These are phyloP conservation scores for Corniculantispora saksenae DNA, from an alignment of 2,329 filamentous ascomycete genomes.

Conservation along the genomic window DNA sequence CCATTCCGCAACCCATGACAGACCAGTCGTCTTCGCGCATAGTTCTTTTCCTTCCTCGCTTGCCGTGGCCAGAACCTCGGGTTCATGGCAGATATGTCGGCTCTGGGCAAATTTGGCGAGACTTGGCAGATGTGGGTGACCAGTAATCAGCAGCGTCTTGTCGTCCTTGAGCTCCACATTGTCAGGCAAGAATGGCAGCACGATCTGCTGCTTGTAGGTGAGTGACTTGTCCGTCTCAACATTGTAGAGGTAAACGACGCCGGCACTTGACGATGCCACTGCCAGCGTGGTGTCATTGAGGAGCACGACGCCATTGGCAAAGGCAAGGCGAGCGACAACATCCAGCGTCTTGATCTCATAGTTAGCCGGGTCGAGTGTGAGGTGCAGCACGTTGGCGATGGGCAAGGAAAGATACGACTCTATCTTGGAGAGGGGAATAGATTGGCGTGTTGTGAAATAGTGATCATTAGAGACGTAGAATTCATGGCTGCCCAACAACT, in stretches of 20 bases:
- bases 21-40: slow-evolving; percentile 19
- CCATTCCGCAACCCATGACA: slow-evolving; percentile 39
- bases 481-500: slow-evolving; percentile 35
- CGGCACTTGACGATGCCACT: slow-evolving; percentile 37
- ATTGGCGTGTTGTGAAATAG: slow-evolving; percentile 31
- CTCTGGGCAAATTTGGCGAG: slow-evolving; percentile 33
- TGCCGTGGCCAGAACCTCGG: slow-evolving; percentile 28
- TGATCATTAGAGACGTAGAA: slow-evolving; percentile 46
- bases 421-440: slow-evolving; percentile 28
- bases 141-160: slow-evolving; percentile 39
- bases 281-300: slow-evolving; percentile 37
- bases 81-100: slow-evolving; percentile 38
- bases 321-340: slow-evolving; percentile 37
- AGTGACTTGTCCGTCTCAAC: slow-evolving; percentile 18
- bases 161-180: slow-evolving; percentile 37
- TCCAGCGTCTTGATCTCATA: slow-evolving; percentile 22
- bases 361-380: slow-evolving; percentile 25
- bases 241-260: slow-evolving; percentile 33
- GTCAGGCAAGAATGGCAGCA: slow-evolving; percentile 41
- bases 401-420: slow-evolving; percentile 39
- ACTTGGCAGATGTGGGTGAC: slow-evolving; percentile 39
- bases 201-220: background rate
- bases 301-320: slow-evolving; percentile 44
- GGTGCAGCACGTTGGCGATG: slow-evolving; percentile 38
- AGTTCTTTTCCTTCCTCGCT: slow-evolving; percentile 9